Conservation (phyloP, 139 green algal species). For the Chlorella sorokiniana region DNA sequence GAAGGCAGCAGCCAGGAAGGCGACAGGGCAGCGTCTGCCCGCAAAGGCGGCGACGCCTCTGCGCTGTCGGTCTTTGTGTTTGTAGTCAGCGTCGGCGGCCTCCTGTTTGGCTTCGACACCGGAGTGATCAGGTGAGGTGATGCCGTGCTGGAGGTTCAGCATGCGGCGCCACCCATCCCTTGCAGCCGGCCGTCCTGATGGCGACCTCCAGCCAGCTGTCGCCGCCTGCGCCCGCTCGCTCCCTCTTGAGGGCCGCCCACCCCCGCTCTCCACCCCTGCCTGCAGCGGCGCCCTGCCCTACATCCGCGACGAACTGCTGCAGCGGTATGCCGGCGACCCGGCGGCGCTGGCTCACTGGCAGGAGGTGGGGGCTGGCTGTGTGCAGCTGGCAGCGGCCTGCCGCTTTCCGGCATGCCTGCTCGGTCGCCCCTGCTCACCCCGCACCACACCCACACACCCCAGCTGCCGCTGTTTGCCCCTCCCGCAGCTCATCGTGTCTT, state of each 20-base stretch:
- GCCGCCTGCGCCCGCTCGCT: too few species aligned
- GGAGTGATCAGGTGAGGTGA: constrained; percentile 64
- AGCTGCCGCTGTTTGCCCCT: background rate
- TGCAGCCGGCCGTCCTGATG: too few species aligned
- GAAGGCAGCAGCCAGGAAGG: background rate
- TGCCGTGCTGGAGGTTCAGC: too few species aligned
- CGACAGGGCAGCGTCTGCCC: background rate
- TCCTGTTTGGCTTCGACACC: constrained; percentile 70
- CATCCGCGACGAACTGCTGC: constrained; percentile 70
- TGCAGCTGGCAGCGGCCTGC: background rate
- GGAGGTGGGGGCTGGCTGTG: background rate
- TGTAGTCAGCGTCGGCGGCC: constrained; percentile 52
- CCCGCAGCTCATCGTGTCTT: constrained; percentile 58
- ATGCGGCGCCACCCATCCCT: too few species aligned
- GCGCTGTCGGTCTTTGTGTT: constrained; percentile 31
- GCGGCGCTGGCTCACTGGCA: constrained; percentile 17
- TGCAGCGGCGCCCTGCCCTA: constrained; percentile 79
- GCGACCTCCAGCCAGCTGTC: too few species aligned
- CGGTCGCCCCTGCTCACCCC: background rate
- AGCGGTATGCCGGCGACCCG: constrained; percentile 18
- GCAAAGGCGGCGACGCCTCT: background rate
- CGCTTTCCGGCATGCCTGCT: background rate
- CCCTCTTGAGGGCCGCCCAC: too few species aligned
- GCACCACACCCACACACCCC: too few species aligned
- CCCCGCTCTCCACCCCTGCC: too few species aligned